Evolutionary conservation across 2,329 filamentous ascomycete species (phyloP), one percentile per base, ranked within the genome.

Genomic region (Whalleya microplaca): DNA sequence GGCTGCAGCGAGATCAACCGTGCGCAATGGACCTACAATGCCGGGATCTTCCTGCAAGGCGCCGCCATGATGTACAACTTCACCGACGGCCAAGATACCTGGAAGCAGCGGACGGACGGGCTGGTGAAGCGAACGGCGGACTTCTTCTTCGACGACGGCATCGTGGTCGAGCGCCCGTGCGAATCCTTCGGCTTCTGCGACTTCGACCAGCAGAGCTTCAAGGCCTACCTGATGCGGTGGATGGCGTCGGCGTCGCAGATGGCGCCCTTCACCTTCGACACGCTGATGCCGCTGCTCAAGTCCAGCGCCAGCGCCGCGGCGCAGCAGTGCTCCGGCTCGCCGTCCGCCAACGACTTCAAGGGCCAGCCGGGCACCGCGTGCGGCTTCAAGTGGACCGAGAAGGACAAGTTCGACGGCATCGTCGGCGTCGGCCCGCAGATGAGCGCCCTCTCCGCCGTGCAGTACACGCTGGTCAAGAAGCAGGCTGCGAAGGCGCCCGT

Each of bases 191-290:
- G 75, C 53, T 78, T 76, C 21, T 93, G 90, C 78, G 84, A 91
- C 74, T 80, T 80, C 61, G 89, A 92, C 71, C 88, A 92, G 75
- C 82, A 82, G 66, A 85, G 81, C 46, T 92, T 92, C 84, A 92
- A 92, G 75, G 89, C 87, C 10, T 92, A 91, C 71, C 77, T 91
- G 21, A 74, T 84, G 21, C 86, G 89, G 44, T 92, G 87, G 84
- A 73, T 88, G 69, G 80, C 84, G 1, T 76, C 75, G 18, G 81
- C 83, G 1, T 73, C 79, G 6, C 79, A 83, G 68, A 69, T 87
- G 65, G 84, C 81, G 1, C 81, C 85, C 0, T 77, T 78, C 61
- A 83, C 80, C 1, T 75, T 73, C 56, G 72, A 78, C 47, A 72
- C 68, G 3, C 80, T 88, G 59, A 75, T 77, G 65, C 76, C 78